Evolutionary conservation across 306 rosid species (phyloP).

Genomic region (Cucurbita ficifolia): DNA sequence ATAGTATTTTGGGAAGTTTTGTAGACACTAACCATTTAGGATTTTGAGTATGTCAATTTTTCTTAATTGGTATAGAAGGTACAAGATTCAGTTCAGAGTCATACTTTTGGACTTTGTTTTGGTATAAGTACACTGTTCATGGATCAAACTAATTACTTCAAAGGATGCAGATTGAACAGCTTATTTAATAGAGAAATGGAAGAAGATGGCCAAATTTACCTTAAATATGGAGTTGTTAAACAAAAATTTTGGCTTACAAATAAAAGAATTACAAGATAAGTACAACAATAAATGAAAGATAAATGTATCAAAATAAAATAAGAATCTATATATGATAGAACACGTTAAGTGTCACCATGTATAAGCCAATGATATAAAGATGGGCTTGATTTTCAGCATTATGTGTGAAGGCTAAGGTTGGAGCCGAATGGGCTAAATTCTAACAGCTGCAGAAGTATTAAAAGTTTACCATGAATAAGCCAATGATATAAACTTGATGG

Average conservation of each 20-base stretch:
- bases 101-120: neutral
- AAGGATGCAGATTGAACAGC: neutral
- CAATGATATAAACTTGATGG: neutral
- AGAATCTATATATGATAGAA: neutral
- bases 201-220: neutral
- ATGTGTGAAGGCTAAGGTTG: neutral
- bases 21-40: neutral
- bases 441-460: neutral
- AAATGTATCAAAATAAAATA: neutral
- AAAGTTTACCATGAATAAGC: neutral
- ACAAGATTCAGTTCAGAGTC: neutral
- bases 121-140: neutral
- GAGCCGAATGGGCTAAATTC: neutral
- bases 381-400: neutral
- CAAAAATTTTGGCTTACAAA: neutral
- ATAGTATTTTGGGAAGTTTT: neutral
- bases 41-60: neutral
- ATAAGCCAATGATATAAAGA: neutral
- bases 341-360: neutral
- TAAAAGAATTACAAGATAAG: neutral
- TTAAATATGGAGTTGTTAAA: neutral
- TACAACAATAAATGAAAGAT: neutral
- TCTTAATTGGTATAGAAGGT: neutral
- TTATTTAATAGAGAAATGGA: neutral
- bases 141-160: neutral